phyloP scores from a whole-genome alignment of 164 flowering plant genomes.

The Stephania cephalantha region DNA sequence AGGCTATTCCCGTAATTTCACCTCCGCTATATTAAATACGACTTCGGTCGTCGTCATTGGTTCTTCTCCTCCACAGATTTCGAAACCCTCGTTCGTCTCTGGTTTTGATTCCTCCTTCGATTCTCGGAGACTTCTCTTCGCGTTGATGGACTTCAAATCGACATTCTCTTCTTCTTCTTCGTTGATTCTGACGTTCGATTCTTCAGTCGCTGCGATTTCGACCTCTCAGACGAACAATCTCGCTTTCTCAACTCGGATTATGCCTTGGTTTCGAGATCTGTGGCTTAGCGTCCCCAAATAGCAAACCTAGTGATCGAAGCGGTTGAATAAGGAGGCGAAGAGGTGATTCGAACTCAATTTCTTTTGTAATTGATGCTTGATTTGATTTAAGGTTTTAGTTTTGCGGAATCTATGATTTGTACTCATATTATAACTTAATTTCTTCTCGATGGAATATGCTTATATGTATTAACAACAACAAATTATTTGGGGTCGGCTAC shows the following conservation, averaged over 20 bases:
- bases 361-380: not conserved
- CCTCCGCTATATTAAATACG: not conserved
- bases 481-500: too few relatives aligned
- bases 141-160: conserved; percentile 21
- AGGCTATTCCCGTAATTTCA: not conserved
- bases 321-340: not conserved
- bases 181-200: conserved; percentile 1
- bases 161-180: conserved; percentile 15
- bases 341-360: not conserved
- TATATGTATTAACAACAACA: too few relatives aligned
- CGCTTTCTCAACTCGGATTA: conserved; percentile 14
- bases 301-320: not conserved
- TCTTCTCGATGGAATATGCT: too few relatives aligned
- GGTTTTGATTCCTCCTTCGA: not conserved
- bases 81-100: not conserved
- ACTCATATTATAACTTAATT: not conserved
- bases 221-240: conserved; percentile 16
- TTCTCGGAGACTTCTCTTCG: conserved; percentile 7
- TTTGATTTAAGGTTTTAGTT: not conserved
- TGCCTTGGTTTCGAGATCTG: conserved; percentile 29
- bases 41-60: not conserved
- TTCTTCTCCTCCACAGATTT: not conserved
- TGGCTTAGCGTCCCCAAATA: conserved; percentile 21
- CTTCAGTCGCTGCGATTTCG: not conserved
- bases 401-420: not conserved